Conservation (phyloP, 345 rosid species). For the Boechera retrofracta region DNA sequence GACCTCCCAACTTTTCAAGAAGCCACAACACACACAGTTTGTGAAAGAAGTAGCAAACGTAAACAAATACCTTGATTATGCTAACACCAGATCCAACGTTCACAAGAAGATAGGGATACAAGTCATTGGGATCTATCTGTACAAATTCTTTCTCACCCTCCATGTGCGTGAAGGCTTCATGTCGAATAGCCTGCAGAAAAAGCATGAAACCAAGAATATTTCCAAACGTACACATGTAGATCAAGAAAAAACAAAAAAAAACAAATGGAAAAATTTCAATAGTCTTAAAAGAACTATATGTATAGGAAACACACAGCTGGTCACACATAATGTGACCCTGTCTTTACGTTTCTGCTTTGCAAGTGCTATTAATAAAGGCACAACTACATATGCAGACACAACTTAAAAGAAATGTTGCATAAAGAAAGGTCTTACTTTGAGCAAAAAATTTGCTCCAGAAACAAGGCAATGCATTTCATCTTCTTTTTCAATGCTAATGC, state of each 20-base stretch:
- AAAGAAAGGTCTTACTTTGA: slow-evolving; percentile 60
- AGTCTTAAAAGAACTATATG: background rate
- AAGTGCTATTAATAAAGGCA: slow-evolving; percentile 17
- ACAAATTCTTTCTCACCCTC: slow-evolving; percentile 95
- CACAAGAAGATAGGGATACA: slow-evolving; percentile 98
- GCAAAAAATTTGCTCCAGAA: slow-evolving; percentile 97
- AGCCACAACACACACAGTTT: background rate
- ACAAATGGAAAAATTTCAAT: background rate
- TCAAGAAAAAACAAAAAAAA: background rate
- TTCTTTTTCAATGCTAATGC: slow-evolving; percentile 95
- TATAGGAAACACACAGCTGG: background rate
- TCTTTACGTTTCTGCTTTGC: slow-evolving; percentile 4
- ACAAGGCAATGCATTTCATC: slow-evolving; percentile 99
- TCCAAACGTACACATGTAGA: background rate
- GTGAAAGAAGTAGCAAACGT: slow-evolving; percentile 14
- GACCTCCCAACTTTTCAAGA: background rate
- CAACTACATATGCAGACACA: slow-evolving; percentile 10
- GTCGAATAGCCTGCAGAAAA: slow-evolving; percentile 86
- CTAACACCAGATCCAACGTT: slow-evolving; percentile 99
- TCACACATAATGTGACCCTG: background rate
- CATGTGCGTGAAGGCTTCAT: slow-evolving; percentile 98
- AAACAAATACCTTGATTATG: slow-evolving; percentile 81
- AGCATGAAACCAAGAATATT: background rate
- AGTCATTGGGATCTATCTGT: slow-evolving; percentile 86
- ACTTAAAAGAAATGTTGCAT: slow-evolving; percentile 24